These are phyloP conservation scores for Trametes meyenii DNA, from an alignment of 768 basidiomycete species.

Conservation along the genomic window DNA sequence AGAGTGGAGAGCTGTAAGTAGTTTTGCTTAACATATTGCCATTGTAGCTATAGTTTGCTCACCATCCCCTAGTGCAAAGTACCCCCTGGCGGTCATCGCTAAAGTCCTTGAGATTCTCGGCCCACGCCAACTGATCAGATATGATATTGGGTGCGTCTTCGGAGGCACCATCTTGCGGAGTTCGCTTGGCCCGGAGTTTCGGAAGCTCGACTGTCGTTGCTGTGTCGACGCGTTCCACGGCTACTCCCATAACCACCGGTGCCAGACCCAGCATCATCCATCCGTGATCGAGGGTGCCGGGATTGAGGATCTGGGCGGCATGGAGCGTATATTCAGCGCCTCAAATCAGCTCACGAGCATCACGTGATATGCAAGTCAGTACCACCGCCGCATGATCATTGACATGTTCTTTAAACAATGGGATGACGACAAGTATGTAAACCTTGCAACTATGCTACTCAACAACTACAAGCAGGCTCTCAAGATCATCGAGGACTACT, in stretches of 20 bases:
- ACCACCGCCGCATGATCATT: conserved; percentile 34
- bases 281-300: conserved; percentile 34
- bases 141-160: conserved; percentile 28
- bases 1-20: conserved; percentile 27
- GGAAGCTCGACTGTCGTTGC: neutral
- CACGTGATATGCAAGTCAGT: conserved; percentile 33
- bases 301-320: conserved; percentile 35
- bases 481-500: conserved; percentile 27
- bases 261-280: conserved; percentile 39
- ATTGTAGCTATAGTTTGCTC: too few species aligned
- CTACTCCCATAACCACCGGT: conserved; percentile 38
- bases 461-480: conserved; percentile 39
- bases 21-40: too few species aligned
- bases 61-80: conserved; percentile 34
- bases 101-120: conserved; percentile 9
- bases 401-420: conserved; percentile 38
- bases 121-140: neutral
- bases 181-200: conserved; percentile 8
- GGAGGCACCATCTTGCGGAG: conserved; percentile 10
- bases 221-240: conserved; percentile 38
- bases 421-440: conserved; percentile 40
- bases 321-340: conserved; percentile 25
- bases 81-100: conserved; percentile 20
- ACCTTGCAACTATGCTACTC: conserved; percentile 30
- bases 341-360: conserved; percentile 28